Evolutionary conservation across 78 protist species (phyloP).

Genomic region (Dictyostelium purpureum): DNA sequence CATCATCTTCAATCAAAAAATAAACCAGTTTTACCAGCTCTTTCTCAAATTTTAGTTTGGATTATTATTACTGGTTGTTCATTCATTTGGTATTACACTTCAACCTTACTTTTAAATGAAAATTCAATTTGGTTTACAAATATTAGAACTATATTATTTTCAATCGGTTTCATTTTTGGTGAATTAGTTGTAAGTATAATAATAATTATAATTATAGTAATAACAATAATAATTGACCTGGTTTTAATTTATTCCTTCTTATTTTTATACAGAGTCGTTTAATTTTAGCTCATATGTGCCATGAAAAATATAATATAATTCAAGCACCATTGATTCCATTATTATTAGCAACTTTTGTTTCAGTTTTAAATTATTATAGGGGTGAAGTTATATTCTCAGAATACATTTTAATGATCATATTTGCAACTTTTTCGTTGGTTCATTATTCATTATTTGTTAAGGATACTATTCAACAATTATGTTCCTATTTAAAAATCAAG

Average conservation of each 20-base stretch:
- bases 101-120: slow-evolving; percentile 14
- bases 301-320: slow-evolving; percentile 32
- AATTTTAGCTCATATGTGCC: slow-evolving; percentile 76
- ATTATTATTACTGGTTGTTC: slow-evolving; percentile 25
- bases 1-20: neutral
- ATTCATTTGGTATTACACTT: slow-evolving; percentile 57
- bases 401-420: neutral
- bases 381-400: neutral
- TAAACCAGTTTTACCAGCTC: slow-evolving; percentile 47
- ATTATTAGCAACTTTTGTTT: slow-evolving; percentile 24
- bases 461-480: slow-evolving; percentile 40
- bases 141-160: slow-evolving; percentile 31
- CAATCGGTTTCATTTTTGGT: slow-evolving; percentile 69
- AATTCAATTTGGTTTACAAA: slow-evolving; percentile 46
- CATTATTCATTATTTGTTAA: slow-evolving; percentile 42
- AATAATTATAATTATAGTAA: neutral
- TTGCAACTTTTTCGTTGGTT: neutral
- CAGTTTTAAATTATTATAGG: neutral
- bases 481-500: slow-evolving; percentile 55
- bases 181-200: slow-evolving; percentile 68
- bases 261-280: slow-evolving; percentile 46
- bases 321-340: slow-evolving; percentile 60
- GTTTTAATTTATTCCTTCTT: neutral
- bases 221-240: neutral
- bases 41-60: slow-evolving; percentile 60